These are phyloP conservation scores for Naematelia aurantialba DNA, from an alignment of 768 basidiomycete species.

Conservation along the genomic window DNA sequence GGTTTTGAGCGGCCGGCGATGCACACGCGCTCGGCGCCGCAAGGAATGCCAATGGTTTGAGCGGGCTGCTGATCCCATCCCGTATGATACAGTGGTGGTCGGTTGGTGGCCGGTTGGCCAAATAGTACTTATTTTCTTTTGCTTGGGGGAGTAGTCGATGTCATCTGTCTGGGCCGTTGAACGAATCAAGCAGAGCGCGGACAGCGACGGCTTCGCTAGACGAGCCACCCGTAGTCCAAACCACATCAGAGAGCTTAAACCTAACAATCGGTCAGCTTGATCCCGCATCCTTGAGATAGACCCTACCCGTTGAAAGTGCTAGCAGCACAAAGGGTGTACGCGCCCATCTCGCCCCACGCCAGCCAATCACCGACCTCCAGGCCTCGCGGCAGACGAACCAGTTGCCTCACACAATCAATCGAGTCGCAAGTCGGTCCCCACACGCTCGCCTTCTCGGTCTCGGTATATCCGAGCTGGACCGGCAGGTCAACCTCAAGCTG, in stretches of 20 bases:
- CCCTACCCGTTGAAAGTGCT: conserved; percentile 79
- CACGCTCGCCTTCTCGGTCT: conserved; percentile 58
- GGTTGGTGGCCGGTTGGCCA: neutral
- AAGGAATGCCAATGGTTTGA: too few species aligned
- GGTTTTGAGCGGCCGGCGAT: too few species aligned
- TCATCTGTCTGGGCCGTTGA: conserved; percentile 36
- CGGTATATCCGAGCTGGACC: conserved; percentile 48
- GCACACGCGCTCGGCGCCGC: too few species aligned
- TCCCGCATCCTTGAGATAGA: neutral
- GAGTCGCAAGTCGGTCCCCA: conserved; percentile 99
- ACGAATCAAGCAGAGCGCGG: conserved; percentile 40
- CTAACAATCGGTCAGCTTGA: conserved; percentile 10
- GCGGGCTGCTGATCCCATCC: too few species aligned
- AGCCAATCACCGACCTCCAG: conserved; percentile 95
- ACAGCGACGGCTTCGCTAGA: conserved; percentile 34
- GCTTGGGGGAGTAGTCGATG: conserved; percentile 42
- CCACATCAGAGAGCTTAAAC: conserved; percentile 37
- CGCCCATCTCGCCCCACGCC: conserved; percentile 96
- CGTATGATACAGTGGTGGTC: conserved; percentile 1
- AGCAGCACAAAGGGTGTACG: conserved; percentile 96
- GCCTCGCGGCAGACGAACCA: conserved; percentile 60
- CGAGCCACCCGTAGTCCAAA: conserved; percentile 46
- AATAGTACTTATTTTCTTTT: conserved; percentile 1
- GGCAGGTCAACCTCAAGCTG: conserved; percentile 48
- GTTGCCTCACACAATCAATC: conserved; percentile 78